Evolutionary conservation across 805 yeast species (phyloP), one percentile per base, ranked within the genome.

Genomic region (Nakazawaea wickerhamii): DNA sequence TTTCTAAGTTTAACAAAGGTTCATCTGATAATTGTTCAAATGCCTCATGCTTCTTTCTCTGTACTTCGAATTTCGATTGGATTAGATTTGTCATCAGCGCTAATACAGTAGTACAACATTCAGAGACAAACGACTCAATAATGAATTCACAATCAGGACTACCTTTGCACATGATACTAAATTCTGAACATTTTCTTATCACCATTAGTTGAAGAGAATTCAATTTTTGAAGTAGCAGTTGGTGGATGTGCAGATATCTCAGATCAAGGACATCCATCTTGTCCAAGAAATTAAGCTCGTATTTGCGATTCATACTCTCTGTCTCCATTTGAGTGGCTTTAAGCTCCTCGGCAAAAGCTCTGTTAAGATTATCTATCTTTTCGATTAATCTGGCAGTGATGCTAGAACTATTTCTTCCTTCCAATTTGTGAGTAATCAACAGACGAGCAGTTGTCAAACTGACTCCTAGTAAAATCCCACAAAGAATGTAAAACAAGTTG

Each of bases 181-280:
- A 32, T 20, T 31, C 19, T 14, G 17, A 26, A 20, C 34, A 40
- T 14, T 20, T 40, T 7, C 27, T 14, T 5, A 26, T 26, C 13
- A 40, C 27, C 18, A 19, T 11, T n/a, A 4, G 9, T 14, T 40
- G 38, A 18, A 40, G 19, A 6, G 10, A 6, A 9, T 4, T 15
- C 30, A 40, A 19, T 15, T 34, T 40, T 18, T 40, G 28, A n/a
- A 25, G 19, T 13, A 33, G 18, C 30, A 14, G 23, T 15, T 32
- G 14, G 20, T 33, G 38, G 20, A 33, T 18, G n/a, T 17, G 15
- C 1, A 19, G 13, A 30, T 22, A 40, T 14, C 34, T 20, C 15
- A 13, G 23, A 17, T 40, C 38, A 9, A 40, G 30, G 9, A 18
- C n/a, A 3, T 25, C 28, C 11, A 33, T 4, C 3, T 23, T 21